These are phyloP conservation scores for Trichoderma guizhouense DNA, from an alignment of 2,329 filamentous ascomycete species.

Conservation along the genomic window DNA sequence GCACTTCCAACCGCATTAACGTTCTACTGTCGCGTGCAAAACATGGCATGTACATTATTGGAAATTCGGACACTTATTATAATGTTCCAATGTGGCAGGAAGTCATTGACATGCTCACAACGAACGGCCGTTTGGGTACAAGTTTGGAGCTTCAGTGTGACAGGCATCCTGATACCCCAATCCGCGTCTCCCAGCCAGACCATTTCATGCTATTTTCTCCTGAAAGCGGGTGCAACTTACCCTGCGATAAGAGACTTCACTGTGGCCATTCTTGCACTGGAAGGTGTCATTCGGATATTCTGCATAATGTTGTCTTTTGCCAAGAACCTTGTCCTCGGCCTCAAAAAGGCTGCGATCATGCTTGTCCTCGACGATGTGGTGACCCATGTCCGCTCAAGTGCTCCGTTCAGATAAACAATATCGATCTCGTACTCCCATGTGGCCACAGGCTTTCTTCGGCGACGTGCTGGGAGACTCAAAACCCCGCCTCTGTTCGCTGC, in stretches of 20 bases:
- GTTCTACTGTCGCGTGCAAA: constrained; percentile 64
- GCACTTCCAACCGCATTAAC: constrained; percentile 64
- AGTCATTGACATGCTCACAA: constrained; percentile 52
- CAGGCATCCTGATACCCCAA: constrained; percentile 52
- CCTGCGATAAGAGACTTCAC: constrained; percentile 46
- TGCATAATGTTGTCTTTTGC: constrained; percentile 47
- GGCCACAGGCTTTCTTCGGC: constrained; percentile 37
- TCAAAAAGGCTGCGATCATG: constrained; percentile 42
- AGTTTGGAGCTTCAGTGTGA: constrained; percentile 55
- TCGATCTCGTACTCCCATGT: constrained; percentile 38
- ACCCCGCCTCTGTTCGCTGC: constrained; percentile 49
- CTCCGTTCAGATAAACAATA: constrained; percentile 28
- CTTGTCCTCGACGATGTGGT: constrained; percentile 43
- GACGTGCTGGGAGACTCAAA: constrained; percentile 41
- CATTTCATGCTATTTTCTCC: constrained; percentile 56
- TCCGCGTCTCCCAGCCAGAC: constrained; percentile 51
- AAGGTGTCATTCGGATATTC: constrained; percentile 45
- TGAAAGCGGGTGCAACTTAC: constrained; percentile 58
- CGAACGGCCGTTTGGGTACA: constrained; percentile 45
- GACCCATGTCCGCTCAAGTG: constrained; percentile 41
- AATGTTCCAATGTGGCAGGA: constrained; percentile 61
- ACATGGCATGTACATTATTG: constrained; percentile 69
- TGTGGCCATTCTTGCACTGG: constrained; percentile 49
- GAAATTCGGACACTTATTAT: constrained; percentile 57
- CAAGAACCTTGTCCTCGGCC: constrained; percentile 42